Evolutionary conservation across 2,329 filamentous ascomycete species (phyloP).

Genomic region (Stylonectria norvegica): DNA sequence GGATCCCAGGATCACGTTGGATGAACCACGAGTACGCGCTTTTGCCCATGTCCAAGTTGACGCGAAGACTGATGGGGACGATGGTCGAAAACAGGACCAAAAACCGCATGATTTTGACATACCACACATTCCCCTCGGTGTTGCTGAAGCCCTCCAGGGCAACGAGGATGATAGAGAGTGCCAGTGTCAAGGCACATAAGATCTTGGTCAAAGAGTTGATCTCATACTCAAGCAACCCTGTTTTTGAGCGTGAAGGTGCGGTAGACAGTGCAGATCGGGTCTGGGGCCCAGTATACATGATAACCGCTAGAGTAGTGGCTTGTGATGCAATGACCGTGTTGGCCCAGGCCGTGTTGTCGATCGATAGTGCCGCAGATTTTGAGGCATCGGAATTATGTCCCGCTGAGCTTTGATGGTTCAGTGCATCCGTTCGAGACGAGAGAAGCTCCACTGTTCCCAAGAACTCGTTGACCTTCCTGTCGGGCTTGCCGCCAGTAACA

Average conservation of each 20-base stretch:
- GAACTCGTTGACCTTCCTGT: slow-evolving; percentile 93
- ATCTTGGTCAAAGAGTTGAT: slow-evolving; percentile 98
- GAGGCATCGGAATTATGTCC: slow-evolving; percentile 33
- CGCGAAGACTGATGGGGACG: slow-evolving; percentile 91
- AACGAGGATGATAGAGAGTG: slow-evolving; percentile 82
- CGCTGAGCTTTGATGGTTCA: slow-evolving; percentile 36
- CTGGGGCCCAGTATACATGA: slow-evolving; percentile 92
- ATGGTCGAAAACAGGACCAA: slow-evolving; percentile 98
- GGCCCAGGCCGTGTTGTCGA: slow-evolving; percentile 98
- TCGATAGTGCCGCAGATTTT: slow-evolving; percentile 71
- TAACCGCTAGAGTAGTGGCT: slow-evolving; percentile 80
- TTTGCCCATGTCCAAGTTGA: slow-evolving; percentile 97
- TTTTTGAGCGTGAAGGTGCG: slow-evolving; percentile 87
- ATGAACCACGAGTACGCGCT: slow-evolving; percentile 96
- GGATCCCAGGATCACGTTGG: slow-evolving; percentile 83
- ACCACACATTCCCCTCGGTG: slow-evolving; percentile 71
- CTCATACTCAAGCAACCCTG: slow-evolving; percentile 87
- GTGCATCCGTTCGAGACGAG: slow-evolving; percentile 50
- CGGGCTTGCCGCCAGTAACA: slow-evolving; percentile 83
- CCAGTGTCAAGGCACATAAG: slow-evolving; percentile 80
- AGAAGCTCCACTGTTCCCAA: slow-evolving; percentile 79
- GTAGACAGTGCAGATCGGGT: slow-evolving; percentile 93
- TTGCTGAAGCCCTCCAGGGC: slow-evolving; percentile 77
- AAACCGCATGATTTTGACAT: slow-evolving; percentile 97
- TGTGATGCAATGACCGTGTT: slow-evolving; percentile 96